Evolutionary conservation across 352 stramenopile species (phyloP), one percentile per base, ranked within the genome.

Genomic region (Phytophthora quininea): DNA sequence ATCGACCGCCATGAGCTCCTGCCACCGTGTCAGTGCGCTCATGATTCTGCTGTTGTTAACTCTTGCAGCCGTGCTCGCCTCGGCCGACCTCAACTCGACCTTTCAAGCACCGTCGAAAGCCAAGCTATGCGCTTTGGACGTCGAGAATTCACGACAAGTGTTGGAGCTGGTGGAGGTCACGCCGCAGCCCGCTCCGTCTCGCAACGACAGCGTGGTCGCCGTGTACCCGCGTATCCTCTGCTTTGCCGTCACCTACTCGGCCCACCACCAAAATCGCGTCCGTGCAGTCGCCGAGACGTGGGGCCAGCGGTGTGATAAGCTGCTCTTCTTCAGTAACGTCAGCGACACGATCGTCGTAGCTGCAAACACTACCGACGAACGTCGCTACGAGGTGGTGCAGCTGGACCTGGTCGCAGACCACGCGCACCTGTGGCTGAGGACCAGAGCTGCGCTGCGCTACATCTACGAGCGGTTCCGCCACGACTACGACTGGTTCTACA

Each of bases 401-500:
- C 67, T 93, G 6, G 76, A 93, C 47, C 78, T 90, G 24, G 68
- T 79, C 27, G 80, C 83, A 2, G 84, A 92, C 60, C 82, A 93
- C 71, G 82, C 83, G 42, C 83, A 93, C 54, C 49, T 93, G 15
- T 92, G 84, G 83, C 75, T 89, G 37, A 89, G 90, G 58, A 81
- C 87, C 58, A 89, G 89, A 73, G 77, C 71, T 29, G 86, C 72
- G 42, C 67, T 93, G 11, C 58, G 73, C 19, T 92, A 92, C 66
- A 57, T 91, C 14, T 77, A 91, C 62, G 54, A 80, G 29, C 59
- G 77, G 54, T 92, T 88, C 43, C 86, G 83, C 2, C 74, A 92
- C 55, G 83, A 86, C 46, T 93, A 82, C 55, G 86, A 93, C 71
- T 93, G 86, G 86, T 91, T 93, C 64, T 93, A 92, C 74, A 93